A percentile compares a stretch with the other conserved stretches of the same genome.
Conservation (phyloP, 352 stramenopile genomes). For the Nannochloropsis limnetica region DNA sequence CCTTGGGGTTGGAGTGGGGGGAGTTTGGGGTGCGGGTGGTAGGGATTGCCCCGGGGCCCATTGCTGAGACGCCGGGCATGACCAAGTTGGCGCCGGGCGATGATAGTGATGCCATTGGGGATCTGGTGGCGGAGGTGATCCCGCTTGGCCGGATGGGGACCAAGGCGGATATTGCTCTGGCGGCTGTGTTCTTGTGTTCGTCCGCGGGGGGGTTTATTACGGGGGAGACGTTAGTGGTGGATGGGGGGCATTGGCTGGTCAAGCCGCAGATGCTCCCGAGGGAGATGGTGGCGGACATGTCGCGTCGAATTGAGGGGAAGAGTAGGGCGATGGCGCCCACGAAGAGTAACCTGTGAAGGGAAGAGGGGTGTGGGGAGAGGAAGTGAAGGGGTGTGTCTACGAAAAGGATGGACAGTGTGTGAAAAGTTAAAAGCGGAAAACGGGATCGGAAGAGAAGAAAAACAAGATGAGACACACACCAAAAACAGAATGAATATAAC, state of each 20-base stretch:
- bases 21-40: constrained; percentile 80
- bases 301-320: constrained; percentile 65
- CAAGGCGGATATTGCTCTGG: constrained; percentile 69
- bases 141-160: constrained; percentile 66
- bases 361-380: background rate
- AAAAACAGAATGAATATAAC: background rate
- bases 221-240: constrained; percentile 69
- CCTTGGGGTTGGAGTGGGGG: constrained; percentile 88
- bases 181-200: constrained; percentile 70
- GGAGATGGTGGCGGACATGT: constrained; percentile 65
- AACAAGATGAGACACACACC: too few relatives aligned
- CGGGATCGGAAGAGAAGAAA: too few relatives aligned
- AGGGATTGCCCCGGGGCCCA: constrained; percentile 84
- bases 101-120: constrained; percentile 52
- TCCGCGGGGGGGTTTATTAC: constrained; percentile 67
- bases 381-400: background rate
- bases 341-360: background rate
- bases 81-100: constrained; percentile 69
- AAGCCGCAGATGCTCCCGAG: constrained; percentile 63
- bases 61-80: constrained; percentile 82
- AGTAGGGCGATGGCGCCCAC: constrained; percentile 54
- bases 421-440: background rate
- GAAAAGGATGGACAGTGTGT: background rate
- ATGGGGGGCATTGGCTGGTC: constrained; percentile 69
- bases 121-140: constrained; percentile 52